Evolutionary conservation across 495 filamentous ascomycete species (phyloP), one percentile per base, ranked within the genome.

Genomic region (Ramalina intermedia): DNA sequence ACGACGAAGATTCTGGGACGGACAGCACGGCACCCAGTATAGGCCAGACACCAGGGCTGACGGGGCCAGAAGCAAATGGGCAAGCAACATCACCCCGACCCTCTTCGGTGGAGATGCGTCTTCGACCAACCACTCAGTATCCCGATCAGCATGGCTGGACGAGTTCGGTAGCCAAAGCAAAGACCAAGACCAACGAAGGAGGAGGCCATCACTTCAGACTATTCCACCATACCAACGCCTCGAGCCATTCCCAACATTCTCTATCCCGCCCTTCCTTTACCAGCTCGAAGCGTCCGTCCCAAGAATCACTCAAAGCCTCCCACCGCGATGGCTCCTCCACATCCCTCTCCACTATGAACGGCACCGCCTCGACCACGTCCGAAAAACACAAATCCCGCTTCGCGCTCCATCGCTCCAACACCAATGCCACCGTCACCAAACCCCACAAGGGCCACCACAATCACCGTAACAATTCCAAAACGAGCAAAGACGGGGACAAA

Each of bases 111-210:
- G 85, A 87, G 54, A 71, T 88, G 42, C 74, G 88, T 44, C 69
- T 95, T 39, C 76, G 79, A 47, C 85, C 88, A 2, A 95, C 88
- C 0, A 61, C 90, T 47, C 79, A 74, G 6, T 76, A 81, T 33
- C 67, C 84, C 3, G 72, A 79, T 46, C 67, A 71, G 55, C 70
- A 72, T 39, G 47, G 49, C 26, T 43, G 20, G 17, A 29, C 35
- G 17, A 48, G 12, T 24, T 49, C 48, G 12, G 37, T 44, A 26
- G 33, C 40, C 63, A 65, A 46, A 50, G 51, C 50, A 2, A 55
- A 52, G 38, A 16, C 20, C 5, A 40, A 21, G 24, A 23, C 35
- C 3, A 46, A 41, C 13, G 40, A 76, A 4, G 68, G 58, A 46
- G 60, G 58, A 58, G 57, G 65, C 47, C 57, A 72, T 61, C 57